These are phyloP conservation scores for Magnaporthiopsis poae DNA, from an alignment of 2,329 filamentous ascomycete species.

Conservation along the genomic window DNA sequence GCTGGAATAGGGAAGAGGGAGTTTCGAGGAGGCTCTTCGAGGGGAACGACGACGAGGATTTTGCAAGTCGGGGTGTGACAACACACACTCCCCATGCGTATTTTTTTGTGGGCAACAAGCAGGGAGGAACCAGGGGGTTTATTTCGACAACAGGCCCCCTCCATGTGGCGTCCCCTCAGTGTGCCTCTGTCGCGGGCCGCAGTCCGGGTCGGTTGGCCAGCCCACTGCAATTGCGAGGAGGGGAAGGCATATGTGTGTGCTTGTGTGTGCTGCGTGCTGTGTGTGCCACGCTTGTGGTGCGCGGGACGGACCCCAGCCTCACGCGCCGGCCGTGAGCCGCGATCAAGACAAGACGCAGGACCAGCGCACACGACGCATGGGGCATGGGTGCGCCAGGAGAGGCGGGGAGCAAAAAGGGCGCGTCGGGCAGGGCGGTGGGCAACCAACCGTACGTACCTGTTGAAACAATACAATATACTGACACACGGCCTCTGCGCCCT, in stretches of 20 bases:
- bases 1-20: not conserved
- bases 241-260: not conserved
- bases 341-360: not conserved
- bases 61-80: not conserved
- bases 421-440: not conserved
- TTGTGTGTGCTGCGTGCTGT: not conserved
- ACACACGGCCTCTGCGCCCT: slow-evolving; percentile 33
- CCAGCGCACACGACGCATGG: not conserved
- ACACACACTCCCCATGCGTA: not conserved
- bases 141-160: not conserved
- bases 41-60: not conserved
- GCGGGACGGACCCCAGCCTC: not conserved
- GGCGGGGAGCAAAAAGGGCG: not conserved
- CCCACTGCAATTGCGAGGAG: not conserved
- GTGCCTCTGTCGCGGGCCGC: not conserved
- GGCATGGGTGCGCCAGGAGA: not conserved
- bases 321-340: not conserved
- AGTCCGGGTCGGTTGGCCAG: not conserved
- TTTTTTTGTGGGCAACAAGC: not conserved
- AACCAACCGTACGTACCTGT: slow-evolving; percentile 6
- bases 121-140: not conserved
- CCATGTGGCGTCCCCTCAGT: not conserved
- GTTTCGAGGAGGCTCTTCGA: not conserved
- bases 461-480: slow-evolving; percentile 11
- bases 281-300: not conserved